Evolutionary conservation across 1,284 basidiomycete genomes (phyloP), one percentile per base, ranked within the genome.

Genomic region (Peniophora sp.): DNA sequence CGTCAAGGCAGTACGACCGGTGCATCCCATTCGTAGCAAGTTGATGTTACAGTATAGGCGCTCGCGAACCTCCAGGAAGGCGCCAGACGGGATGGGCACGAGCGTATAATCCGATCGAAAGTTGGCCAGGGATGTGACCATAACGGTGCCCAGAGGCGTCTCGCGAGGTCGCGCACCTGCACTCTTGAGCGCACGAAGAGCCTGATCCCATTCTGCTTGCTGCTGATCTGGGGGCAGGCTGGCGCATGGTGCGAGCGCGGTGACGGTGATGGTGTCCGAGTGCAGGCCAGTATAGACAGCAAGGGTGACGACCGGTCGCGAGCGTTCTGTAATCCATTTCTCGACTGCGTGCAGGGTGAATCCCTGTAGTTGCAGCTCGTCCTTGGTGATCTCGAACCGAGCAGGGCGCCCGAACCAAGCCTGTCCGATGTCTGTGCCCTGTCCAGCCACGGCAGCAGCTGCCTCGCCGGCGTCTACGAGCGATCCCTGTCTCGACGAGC

Each of bases 51-150:
- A 74, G 63, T 85, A 88, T 24, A 91, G 74, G 53, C 79, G 79
- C 54, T 85, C 78, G 53, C 75, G 74, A 32, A 74, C 70, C 25
- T 74, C 71, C 19, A 79, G 69, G 63, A 83, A 85, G 61, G 83
- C 73, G 24, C 89, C 89, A 47, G 73, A 67, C 0, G 86, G 86
- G 50, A 91, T 80, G 52, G 77, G 80, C 19, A 91, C 83, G 53
- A 90, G 87, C 50, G 85, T 87, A 61, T 81, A 87, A 69, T 91
- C 88, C 2, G 86, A 89, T 49, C 85, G 85, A 63, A 91, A 91
- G 66, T 87, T 83, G 43, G 85, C 85, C 17, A 91, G 76, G 6
- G 86, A 89, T n/a, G 88, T 91, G 50, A 82, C 78, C 78, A 90
- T 81, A 56, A 91, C 72, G 14, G 75, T 67, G 39, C 88, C 88